phyloP scores from a whole-genome alignment of 2,329 filamentous ascomycete species.

The Emmonsiellopsis sp. region DNA sequence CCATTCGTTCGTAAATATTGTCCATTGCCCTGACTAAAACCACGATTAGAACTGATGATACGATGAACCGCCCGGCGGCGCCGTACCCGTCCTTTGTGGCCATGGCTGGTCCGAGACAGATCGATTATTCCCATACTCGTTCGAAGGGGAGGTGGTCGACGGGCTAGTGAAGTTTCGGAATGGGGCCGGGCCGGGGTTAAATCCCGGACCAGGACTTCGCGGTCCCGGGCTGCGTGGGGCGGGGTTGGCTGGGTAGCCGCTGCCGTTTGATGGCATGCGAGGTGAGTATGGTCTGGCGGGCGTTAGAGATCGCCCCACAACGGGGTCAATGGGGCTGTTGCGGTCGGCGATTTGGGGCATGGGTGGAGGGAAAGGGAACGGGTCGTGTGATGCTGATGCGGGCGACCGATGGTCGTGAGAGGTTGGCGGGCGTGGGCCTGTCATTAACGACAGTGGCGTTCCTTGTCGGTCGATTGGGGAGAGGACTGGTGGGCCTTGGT shows the following conservation, averaged over 20 bases:
- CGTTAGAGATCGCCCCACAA: slow-evolving; percentile 13
- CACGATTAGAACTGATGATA: not conserved
- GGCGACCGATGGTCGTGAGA: slow-evolving; percentile 1
- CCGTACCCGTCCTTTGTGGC: slow-evolving; percentile 14
- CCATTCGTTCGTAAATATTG: too few relatives aligned
- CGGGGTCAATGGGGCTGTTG: slow-evolving; percentile 7
- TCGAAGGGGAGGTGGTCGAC: slow-evolving; percentile 14
- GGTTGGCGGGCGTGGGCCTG: slow-evolving; percentile 7
- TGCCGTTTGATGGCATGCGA: slow-evolving; percentile 5
- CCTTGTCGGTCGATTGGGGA: slow-evolving; percentile 36
- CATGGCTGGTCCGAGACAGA: slow-evolving; percentile 8
- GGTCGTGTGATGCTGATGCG: slow-evolving; percentile 18
- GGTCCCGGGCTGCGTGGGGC: slow-evolving; percentile 1
- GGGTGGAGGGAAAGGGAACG: slow-evolving; percentile 11
- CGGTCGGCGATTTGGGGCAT: slow-evolving; percentile 7
- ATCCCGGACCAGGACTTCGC: slow-evolving; percentile 1
- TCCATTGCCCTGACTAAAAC: too few relatives aligned
- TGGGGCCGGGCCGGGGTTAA: slow-evolving; percentile 7
- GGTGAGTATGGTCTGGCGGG: slow-evolving; percentile 5
- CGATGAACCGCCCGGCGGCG: slow-evolving; percentile 10
- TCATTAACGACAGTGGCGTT: slow-evolving; percentile 40
- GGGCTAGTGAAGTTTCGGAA: slow-evolving; percentile 14
- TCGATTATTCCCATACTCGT: slow-evolving; percentile 14
- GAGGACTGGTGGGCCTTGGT: slow-evolving; percentile 8
- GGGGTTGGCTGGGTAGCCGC: slow-evolving; percentile 6